Base-by-base conservation (phyloP, 805 yeast species). In the Kuraishia cidri region DNA sequence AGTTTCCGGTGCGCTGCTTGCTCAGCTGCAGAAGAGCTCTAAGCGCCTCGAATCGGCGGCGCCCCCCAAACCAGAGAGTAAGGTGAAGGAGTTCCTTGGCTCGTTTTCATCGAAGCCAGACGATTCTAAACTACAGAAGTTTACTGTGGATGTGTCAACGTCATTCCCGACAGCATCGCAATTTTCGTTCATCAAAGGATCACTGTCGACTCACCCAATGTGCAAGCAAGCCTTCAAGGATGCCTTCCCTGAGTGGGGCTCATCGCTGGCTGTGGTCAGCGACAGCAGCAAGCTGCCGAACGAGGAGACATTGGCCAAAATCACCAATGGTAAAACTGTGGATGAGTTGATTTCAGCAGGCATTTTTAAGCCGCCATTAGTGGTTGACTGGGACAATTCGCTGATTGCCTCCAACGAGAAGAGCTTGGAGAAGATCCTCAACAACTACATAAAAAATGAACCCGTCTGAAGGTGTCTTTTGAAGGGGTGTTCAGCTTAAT, bases 381-480 rank as follows among this genome's bases (percentile, higher is more conserved):
- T 75, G 12, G 79, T 77, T 11, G 82, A 77, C 50, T 77, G 83
- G 82, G 73, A 69, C 40, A 63, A 72, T 42, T 64, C 66, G 31
- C 46, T 61, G 47, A 56, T 75, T 16, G 82, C 83, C 2, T 64
- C 68, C 26, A 64, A 71, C 41, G 64, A 59, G 31, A 45, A 52
- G 5, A 52, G 62, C 2, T 56, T 78, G 26, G 54, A 59, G 35
- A 48, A 62, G 33, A 62, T 74, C 32, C 50, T 73, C 39, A 58
- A 56, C 30, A 53, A 60, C 42, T 61, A 63, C 22, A 17, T 14
- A 10, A 25, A 26, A 15, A 31, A 21, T 18, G 25, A 32, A 17
- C 26, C 16, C 8, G 23, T 28, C 30, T 32, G 15, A n/a, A n/a
- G n/a, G n/a, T n/a, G n/a, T n/a, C n/a, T n/a, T n/a, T n/a, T n/a